Evolutionary conservation across 169 alveolate species (phyloP).

Genomic region (Fabrea salina): DNA sequence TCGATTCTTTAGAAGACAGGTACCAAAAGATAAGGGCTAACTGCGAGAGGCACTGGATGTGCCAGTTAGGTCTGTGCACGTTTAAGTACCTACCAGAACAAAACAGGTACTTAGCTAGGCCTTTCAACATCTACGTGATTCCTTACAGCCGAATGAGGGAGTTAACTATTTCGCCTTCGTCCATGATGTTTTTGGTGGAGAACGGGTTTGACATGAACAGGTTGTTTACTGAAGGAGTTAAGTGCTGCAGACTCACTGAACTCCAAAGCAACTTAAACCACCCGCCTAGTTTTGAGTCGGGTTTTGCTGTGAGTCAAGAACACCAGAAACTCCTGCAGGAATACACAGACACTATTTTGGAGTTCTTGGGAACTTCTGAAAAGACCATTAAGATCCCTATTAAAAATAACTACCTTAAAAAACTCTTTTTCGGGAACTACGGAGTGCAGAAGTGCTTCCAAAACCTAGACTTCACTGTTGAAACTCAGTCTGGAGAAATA

Average conservation of each 20-base stretch:
- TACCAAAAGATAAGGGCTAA: slow-evolving; percentile 43
- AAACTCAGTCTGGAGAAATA: background rate
- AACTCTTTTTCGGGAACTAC: background rate
- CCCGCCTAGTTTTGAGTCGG: background rate
- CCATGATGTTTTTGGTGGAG: slow-evolving; percentile 39
- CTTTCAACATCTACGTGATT: slow-evolving; percentile 52
- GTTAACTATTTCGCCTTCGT: slow-evolving; percentile 10
- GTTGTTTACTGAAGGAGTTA: slow-evolving; percentile 40
- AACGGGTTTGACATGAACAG: slow-evolving; percentile 52
- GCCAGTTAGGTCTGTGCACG: slow-evolving; percentile 54
- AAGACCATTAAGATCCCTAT: background rate
- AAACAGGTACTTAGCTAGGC: slow-evolving; percentile 41
- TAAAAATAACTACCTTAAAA: background rate
- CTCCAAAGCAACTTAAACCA: background rate
- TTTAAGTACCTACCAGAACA: slow-evolving; percentile 36
- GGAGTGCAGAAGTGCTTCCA: background rate
- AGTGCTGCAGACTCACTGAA: background rate
- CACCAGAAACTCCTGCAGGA: background rate
- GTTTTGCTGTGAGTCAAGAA: background rate
- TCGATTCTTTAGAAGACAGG: slow-evolving; percentile 45
- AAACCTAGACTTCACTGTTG: slow-evolving; percentile 1
- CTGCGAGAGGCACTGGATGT: slow-evolving; percentile 36
- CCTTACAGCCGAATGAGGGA: slow-evolving; percentile 35
- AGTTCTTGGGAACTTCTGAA: background rate
- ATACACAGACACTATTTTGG: background rate